Conservation (phyloP, 73 alveolate genomes). For the Uronychia setigera region DNA sequence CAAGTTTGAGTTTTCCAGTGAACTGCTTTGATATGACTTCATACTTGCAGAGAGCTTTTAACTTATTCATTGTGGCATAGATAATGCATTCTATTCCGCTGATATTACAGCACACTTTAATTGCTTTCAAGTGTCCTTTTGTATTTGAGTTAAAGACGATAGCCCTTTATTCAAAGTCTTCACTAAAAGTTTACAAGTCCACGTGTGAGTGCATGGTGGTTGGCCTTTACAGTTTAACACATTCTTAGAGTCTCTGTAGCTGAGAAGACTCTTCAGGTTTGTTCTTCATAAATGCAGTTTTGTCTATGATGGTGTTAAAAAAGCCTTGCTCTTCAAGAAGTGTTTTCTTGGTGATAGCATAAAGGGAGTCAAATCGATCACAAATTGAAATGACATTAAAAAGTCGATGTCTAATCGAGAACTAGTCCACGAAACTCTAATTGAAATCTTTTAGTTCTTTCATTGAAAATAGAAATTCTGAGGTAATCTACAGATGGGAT, state of each 20-base stretch:
- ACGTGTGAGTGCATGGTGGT: not conserved
- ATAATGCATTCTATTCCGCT: not conserved
- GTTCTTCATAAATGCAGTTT: not conserved
- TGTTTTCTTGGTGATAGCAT: not conserved
- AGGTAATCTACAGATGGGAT: not conserved
- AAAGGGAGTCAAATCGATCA: not conserved
- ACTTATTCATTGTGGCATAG: not conserved
- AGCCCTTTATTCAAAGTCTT: not conserved
- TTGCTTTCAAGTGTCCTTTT: not conserved
- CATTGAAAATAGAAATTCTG: not conserved
- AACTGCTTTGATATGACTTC: not conserved
- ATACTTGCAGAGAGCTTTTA: not conserved
- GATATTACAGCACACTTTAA: not conserved
- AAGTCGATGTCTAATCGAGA: not conserved
- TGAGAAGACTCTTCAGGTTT: not conserved
- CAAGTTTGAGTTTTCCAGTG: not conserved
- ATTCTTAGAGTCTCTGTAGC: not conserved
- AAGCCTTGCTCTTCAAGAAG: not conserved
- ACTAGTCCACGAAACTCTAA: not conserved
- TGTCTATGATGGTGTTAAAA: not conserved
- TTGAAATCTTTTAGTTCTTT: not conserved
- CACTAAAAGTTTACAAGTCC: not conserved
- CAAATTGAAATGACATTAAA: not conserved
- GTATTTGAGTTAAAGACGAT: not conserved
- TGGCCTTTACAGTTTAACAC: not conserved